Conservation (phyloP, 2,329 filamentous ascomycete species). For the Endocalyx cinctus region DNA sequence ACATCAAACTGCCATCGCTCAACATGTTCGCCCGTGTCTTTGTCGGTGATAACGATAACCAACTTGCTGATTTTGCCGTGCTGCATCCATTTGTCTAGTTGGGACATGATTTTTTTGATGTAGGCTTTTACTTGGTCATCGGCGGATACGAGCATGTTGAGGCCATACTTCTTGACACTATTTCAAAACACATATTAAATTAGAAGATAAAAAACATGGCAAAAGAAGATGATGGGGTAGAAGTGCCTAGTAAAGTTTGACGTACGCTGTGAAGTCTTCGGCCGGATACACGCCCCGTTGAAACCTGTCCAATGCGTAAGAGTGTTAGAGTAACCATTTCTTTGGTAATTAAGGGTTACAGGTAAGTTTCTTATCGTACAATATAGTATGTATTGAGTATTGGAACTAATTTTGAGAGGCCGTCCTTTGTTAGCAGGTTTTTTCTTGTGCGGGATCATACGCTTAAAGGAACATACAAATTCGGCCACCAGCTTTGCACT, state of each 20-base stretch:
- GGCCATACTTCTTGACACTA: conserved; percentile 93
- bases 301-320: conserved; percentile 52
- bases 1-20: conserved; percentile 99
- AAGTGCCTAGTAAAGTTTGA: conserved; percentile 84
- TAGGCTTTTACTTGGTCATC: conserved; percentile 99
- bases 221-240: neutral
- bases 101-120: conserved; percentile 98
- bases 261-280: conserved; percentile 90
- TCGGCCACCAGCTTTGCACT: conserved; percentile 84
- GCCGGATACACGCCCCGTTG: conserved; percentile 84
- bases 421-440: too few relatives aligned
- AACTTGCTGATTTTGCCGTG: conserved; percentile 96
- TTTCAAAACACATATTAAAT: too few relatives aligned
- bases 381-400: conserved; percentile 95
- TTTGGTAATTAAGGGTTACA: too few relatives aligned
- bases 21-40: conserved; percentile 93
- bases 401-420: conserved; percentile 62
- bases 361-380: too few relatives aligned
- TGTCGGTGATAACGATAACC: conserved; percentile 93
- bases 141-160: conserved; percentile 95
- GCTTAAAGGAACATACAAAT: conserved; percentile 68
- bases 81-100: conserved; percentile 97
- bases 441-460: too few relatives aligned
- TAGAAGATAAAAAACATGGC: neutral
- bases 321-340: neutral